Evolutionary conservation across 2,329 filamentous ascomycete genomes (phyloP).

Genomic region (Colletotrichum orbiculare): DNA sequence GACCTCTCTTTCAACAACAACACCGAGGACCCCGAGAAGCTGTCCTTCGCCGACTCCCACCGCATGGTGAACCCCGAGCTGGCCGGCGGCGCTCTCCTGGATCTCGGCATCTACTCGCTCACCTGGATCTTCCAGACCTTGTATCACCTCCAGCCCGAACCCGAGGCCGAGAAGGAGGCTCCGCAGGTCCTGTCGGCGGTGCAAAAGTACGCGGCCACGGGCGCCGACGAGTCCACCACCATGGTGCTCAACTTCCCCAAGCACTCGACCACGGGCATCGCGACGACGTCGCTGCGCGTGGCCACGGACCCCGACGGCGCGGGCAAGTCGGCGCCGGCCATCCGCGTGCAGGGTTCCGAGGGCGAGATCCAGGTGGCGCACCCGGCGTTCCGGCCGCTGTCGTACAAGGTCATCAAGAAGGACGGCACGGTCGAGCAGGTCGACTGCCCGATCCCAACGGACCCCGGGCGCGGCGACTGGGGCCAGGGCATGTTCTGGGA

Average conservation of each 20-base stretch:
- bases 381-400: conserved; percentile 75
- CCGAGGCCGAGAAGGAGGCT: conserved; percentile 72
- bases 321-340: conserved; percentile 70
- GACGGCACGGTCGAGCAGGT: conserved; percentile 61
- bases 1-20: conserved; percentile 72
- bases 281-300: conserved; percentile 73
- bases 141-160: conserved; percentile 81
- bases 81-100: conserved; percentile 84
- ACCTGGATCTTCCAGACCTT: conserved; percentile 93
- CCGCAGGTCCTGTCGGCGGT: conserved; percentile 77
- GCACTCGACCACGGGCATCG: conserved; percentile 77
- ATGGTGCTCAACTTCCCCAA: conserved; percentile 81
- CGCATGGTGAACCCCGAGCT: conserved; percentile 86
- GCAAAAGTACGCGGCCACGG: conserved; percentile 75
- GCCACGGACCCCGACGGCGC: conserved; percentile 68
- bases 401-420: conserved; percentile 71
- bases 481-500: conserved; percentile 93
- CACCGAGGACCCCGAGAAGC: conserved; percentile 66
- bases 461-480: conserved; percentile 57
- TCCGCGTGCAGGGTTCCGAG: conserved; percentile 82
- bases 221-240: conserved; percentile 81
- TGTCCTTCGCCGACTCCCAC: conserved; percentile 69
- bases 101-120: conserved; percentile 88
- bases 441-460: conserved; percentile 64
- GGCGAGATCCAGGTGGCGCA: conserved; percentile 86